Evolutionary conservation across 2,329 filamentous ascomycete species (phyloP), one percentile per base, ranked within the genome.

Genomic region (Fusarium vanettenii): DNA sequence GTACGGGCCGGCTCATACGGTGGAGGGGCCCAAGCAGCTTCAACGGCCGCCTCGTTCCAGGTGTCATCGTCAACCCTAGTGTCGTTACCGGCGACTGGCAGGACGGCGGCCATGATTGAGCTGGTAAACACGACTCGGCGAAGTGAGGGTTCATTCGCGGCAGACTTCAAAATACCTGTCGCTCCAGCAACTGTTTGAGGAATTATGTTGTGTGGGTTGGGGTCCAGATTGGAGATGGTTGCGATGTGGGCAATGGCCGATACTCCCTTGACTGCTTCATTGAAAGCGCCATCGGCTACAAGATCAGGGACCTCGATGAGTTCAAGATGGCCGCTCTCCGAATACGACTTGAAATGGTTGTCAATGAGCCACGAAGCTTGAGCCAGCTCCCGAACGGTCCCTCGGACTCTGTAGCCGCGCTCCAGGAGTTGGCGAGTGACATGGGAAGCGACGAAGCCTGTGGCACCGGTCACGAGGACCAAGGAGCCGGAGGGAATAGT

Each of bases 381-480:
- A 0, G 76, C 56, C 5, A 72, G 35, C 55, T 81, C 74, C 13
- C 87, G 83, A 5, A 85, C 82, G 1, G 86, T 87, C n/a, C 86
- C 86, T 22, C 86, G 83, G 7, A 88, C 86, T 9, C 74, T 72
- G 72, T 83, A 87, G 16, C 85, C 85, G 5, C 79, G 76, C 2
- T 80, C 64, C 20, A 88, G 80, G 13, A 88, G 78, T 16, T 83
- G 76, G n/a, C 84, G 75, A 35, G 80, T 78, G 5, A 86, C 78
- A 50, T 88, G 84, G 8, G 82, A 82, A 29, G 79, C 86, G 27
- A 88, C 80, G 72, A 84, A 87, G 37, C 86, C 86, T 57, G 83
- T 87, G 2, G 81, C 83, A 8, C 86, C 86, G 0, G 86, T 88
- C 16, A 89, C 82, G 5, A 88, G 82, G 31, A 88, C 78, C 48